Conservation (phyloP, 169 alveolate genomes). For the Cryptosporidium parvum region DNA sequence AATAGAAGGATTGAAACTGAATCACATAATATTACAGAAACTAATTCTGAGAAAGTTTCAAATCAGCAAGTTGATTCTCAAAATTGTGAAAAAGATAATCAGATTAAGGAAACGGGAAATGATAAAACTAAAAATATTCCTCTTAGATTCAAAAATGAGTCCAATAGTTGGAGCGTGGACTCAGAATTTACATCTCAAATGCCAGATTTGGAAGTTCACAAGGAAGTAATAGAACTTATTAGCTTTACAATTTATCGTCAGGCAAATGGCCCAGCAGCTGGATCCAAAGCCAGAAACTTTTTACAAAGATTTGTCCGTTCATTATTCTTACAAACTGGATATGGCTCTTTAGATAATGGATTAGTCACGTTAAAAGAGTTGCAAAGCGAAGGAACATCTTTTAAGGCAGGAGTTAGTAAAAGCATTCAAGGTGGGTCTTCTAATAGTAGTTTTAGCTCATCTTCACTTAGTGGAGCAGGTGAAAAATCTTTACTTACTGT, state of each 20-base stretch:
- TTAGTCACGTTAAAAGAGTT: constrained; percentile 35
- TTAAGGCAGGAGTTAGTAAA: constrained; percentile 25
- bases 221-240: constrained; percentile 70
- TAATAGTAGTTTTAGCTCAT: background rate
- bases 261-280: constrained; percentile 74
- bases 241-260: constrained; percentile 73
- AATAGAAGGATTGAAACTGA: constrained; percentile 68
- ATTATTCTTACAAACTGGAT: constrained; percentile 32
- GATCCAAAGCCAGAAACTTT: constrained; percentile 71
- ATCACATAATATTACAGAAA: background rate
- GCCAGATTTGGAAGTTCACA: constrained; percentile 75
- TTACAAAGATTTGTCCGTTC: constrained; percentile 58
- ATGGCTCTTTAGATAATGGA: constrained; percentile 38
- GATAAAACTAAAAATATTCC: background rate
- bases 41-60: background rate
- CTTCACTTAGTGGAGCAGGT: constrained; percentile 4
- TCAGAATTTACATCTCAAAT: constrained; percentile 79
- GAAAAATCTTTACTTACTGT: constrained; percentile 60
- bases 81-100: background rate
- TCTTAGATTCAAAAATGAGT: constrained; percentile 75
- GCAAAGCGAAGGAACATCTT: constrained; percentile 58
- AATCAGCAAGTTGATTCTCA: background rate
- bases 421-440: constrained; percentile 14
- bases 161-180: constrained; percentile 82
- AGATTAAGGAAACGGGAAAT: background rate